phyloP scores from a whole-genome alignment of 1,139 yeast genomes.

The Yueomyces sp. region DNA sequence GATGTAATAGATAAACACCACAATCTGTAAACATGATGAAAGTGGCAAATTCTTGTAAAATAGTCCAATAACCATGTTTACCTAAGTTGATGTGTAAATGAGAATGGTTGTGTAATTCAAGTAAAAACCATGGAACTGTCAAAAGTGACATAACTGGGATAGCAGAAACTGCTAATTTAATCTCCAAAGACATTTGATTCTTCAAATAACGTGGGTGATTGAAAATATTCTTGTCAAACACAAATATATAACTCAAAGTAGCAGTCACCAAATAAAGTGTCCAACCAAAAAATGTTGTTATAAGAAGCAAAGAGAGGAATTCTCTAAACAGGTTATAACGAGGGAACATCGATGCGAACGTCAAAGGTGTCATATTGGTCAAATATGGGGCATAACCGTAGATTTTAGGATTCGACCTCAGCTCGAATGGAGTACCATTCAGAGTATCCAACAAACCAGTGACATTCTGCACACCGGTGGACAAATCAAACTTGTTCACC shows the following conservation, averaged over 20 bases:
- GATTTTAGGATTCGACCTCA: conserved; percentile 19
- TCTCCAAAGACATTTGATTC: conserved; percentile 79
- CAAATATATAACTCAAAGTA: conserved; percentile 53
- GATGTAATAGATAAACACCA: conserved; percentile 81
- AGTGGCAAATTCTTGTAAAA: conserved; percentile 54
- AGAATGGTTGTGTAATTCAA: conserved; percentile 77
- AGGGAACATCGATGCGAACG: conserved; percentile 50
- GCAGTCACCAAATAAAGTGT: conserved; percentile 68
- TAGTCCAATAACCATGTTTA: conserved; percentile 55
- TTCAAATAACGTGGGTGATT: conserved; percentile 93
- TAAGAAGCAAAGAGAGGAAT: conserved; percentile 47
- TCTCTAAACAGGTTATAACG: conserved; percentile 70
- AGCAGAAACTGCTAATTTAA: conserved; percentile 61
- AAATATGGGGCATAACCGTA: conserved; percentile 40
- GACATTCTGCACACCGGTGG: conserved; percentile 11
- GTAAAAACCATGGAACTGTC: conserved; percentile 80
- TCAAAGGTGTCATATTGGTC: conserved; percentile 38
- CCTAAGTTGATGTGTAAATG: conserved; percentile 55
- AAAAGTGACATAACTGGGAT: conserved; percentile 81
- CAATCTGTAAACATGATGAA: conserved; percentile 89
- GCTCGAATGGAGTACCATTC: conserved; percentile 9
- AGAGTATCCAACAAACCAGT: conserved; percentile 13
- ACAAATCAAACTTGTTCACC: conserved; percentile 20
- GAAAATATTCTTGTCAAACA: conserved; percentile 80
- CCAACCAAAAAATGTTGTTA: conserved; percentile 80